Percentiles rank a stretch among this genome's conserved stretches.
Conservation (phyloP, 768 basidiomycete species). For the Suillus spraguei region DNA sequence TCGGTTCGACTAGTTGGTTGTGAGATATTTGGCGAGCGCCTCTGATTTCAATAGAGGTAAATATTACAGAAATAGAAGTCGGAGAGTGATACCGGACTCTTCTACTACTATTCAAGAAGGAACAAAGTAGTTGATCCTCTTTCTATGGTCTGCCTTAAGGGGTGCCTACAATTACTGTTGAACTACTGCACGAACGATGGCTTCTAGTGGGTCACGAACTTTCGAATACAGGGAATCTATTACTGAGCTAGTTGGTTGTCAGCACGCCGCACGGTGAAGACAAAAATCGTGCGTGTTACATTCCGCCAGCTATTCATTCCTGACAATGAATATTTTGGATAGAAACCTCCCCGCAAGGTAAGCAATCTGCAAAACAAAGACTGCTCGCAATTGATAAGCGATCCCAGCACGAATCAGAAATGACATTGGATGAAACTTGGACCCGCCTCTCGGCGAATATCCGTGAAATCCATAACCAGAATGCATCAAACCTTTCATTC, state of each 20-base stretch:
- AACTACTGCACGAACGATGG: constrained; percentile 23
- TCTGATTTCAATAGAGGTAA: constrained; percentile 36
- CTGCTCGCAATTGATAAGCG: constrained; percentile 8
- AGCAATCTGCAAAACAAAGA: constrained; percentile 13
- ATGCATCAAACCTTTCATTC: constrained; percentile 84
- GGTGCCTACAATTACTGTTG: constrained; percentile 3
- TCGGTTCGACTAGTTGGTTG: constrained; percentile 7
- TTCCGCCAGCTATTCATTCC: constrained; percentile 24
- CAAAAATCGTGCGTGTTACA: constrained; percentile 43
- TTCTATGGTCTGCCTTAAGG: constrained; percentile 6
- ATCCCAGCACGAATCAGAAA: constrained; percentile 67
- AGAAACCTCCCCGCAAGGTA: constrained; percentile 54
- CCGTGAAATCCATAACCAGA: constrained; percentile 92
- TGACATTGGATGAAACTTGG: constrained; percentile 88
- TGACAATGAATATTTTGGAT: constrained; percentile 20
- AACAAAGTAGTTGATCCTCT: background rate
- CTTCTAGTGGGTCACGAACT: constrained; percentile 28
- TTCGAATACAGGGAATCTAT: background rate
- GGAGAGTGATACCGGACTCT: background rate
- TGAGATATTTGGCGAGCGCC: constrained; percentile 32
- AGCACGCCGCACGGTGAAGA: constrained; percentile 38
- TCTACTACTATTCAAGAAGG: background rate
- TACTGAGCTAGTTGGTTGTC: constrained; percentile 20
- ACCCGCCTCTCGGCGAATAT: constrained; percentile 80
- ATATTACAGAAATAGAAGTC: constrained; percentile 20